Evolutionary conservation across 2,329 filamentous ascomycete genomes (phyloP).

Genomic region (Cordyceps pruinosa): DNA sequence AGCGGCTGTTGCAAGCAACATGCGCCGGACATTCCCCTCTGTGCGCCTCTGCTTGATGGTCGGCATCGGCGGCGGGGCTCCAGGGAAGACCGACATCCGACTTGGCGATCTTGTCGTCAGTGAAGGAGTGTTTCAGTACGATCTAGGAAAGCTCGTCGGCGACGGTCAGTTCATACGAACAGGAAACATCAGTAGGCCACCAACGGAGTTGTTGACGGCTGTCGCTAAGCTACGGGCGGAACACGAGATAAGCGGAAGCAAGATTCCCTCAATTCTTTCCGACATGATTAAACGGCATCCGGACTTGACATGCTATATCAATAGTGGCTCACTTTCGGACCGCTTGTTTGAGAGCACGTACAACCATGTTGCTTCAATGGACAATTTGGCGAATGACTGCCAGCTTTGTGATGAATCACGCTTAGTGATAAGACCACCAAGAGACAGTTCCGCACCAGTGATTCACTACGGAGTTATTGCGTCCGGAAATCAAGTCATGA

Average conservation of each 20-base stretch:
- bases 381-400: not conserved
- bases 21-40: conserved; percentile 13
- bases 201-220: not conserved
- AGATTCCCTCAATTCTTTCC: not conserved
- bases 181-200: conserved; percentile 1
- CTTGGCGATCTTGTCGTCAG: conserved; percentile 19
- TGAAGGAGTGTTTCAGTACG: conserved; percentile 16
- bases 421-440: not conserved
- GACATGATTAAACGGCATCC: not conserved
- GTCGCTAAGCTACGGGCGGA: conserved; percentile 11
- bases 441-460: not conserved
- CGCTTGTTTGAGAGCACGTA: not conserved
- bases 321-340: not conserved
- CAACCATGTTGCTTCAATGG: not conserved
- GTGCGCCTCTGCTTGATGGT: conserved; percentile 18
- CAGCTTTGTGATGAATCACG: not conserved
- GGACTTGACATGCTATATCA: not conserved
- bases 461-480: conserved; percentile 22
- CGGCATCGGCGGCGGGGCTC: conserved; percentile 23
- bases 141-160: conserved; percentile 15
- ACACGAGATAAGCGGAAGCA: conserved; percentile 5
- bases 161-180: conserved; percentile 12
- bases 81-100: conserved; percentile 13
- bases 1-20: conserved; percentile 13
- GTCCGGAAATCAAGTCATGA: conserved; percentile 19